Evolutionary conservation across 139 green algal species (phyloP).

Genomic region (Chlamydomonas urium): DNA sequence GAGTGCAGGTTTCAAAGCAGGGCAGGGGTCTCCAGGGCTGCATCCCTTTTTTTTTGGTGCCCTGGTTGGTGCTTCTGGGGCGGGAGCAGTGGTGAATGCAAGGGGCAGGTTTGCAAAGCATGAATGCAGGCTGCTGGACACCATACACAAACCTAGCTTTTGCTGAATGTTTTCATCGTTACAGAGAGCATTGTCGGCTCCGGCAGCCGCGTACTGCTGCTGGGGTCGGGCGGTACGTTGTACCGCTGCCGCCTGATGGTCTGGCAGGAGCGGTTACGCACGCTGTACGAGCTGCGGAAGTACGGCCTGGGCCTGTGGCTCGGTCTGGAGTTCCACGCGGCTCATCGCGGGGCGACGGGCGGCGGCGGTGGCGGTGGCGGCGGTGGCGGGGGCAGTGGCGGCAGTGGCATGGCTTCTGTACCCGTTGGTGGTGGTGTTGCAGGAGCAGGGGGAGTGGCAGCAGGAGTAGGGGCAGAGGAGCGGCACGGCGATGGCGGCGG

Average conservation of each 20-base stretch:
- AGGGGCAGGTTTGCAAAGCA: no score
- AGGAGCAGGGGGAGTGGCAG: no score
- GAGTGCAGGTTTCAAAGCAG: no score
- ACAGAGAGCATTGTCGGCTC: conserved; percentile 22
- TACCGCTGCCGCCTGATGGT: conserved; percentile 45
- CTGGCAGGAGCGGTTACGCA: conserved; percentile 51
- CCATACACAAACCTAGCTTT: no score
- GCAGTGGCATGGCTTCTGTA: no score
- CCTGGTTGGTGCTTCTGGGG: not conserved
- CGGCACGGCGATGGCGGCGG: not conserved
- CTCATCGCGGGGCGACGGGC: not conserved
- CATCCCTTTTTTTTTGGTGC: not conserved
- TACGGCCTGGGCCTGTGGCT: conserved; percentile 38
- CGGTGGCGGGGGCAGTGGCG: not conserved
- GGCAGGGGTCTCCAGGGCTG: no score
- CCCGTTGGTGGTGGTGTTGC: no score
- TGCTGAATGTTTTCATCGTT: no score
- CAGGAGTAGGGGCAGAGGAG: no score
- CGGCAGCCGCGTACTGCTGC: conserved; percentile 31
- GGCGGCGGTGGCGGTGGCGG: not conserved
- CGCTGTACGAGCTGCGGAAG: conserved; percentile 44
- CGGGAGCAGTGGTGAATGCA: no score
- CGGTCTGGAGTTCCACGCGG: conserved; percentile 38
- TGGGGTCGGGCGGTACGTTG: conserved; percentile 30
- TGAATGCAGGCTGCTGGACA: no score